A percentile compares a stretch with the other conserved stretches of the same genome.
Evolutionary conservation across 805 yeast species (phyloP).

Genomic region (Teunomyces tritomae): DNA sequence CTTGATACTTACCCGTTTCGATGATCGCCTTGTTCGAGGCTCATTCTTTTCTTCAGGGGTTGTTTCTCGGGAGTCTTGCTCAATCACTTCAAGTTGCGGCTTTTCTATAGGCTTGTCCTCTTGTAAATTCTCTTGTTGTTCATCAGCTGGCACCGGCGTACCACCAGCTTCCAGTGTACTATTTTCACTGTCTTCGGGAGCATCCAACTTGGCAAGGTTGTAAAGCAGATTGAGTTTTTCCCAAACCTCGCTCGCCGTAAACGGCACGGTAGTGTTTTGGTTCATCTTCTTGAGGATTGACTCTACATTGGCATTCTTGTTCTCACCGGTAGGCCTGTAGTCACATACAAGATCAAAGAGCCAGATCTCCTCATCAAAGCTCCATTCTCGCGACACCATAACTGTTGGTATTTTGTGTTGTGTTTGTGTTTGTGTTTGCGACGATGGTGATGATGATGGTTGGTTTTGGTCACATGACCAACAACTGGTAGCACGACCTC

Average conservation of each 20-base stretch:
- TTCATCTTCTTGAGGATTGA: conserved; percentile 40
- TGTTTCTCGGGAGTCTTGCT: conserved; percentile 3
- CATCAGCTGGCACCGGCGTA: not conserved
- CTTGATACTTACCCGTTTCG: conserved; percentile 4
- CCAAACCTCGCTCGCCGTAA: conserved; percentile 56
- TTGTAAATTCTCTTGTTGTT: conserved; percentile 3
- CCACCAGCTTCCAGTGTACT: not conserved
- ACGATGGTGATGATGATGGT: not conserved
- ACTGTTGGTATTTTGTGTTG: not conserved
- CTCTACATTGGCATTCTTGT: conserved; percentile 43
- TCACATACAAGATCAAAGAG: conserved; percentile 61
- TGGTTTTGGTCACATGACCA: not conserved
- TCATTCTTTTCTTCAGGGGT: conserved; percentile 3
- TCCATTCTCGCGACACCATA: conserved; percentile 42
- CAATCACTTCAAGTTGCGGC: conserved; percentile 3
- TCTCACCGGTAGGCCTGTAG: conserved; percentile 64
- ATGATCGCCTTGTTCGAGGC: conserved; percentile 2
- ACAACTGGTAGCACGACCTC: conserved; percentile 1
- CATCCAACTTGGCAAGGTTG: conserved; percentile 57
- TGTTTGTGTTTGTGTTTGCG: not conserved
- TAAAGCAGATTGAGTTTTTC: conserved; percentile 52
- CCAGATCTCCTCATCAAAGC: conserved; percentile 57
- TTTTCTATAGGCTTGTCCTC: not conserved
- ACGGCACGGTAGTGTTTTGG: conserved; percentile 19
- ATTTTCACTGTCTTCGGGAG: conserved; percentile 38